phyloP scores from a whole-genome alignment of 2,329 filamentous ascomycete species.

The Mariannaea elegans region DNA sequence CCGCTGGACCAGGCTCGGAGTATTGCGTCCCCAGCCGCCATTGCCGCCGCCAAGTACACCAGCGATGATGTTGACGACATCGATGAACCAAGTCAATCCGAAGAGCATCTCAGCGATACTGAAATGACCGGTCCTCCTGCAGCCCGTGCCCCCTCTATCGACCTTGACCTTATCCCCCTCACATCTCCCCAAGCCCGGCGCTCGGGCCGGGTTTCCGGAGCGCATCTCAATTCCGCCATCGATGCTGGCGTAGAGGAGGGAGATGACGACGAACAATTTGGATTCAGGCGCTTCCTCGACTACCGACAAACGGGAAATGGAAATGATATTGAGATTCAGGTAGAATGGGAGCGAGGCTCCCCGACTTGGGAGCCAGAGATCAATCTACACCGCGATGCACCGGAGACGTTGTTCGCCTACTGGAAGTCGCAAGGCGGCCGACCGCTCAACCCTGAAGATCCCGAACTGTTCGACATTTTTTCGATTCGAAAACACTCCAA shows the following conservation, averaged over 20 bases:
- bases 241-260: constrained; percentile 12
- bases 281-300: constrained; percentile 34
- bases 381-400: constrained; percentile 45
- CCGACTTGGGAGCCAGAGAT: constrained; percentile 48
- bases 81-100: background rate
- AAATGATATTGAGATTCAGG: constrained; percentile 42
- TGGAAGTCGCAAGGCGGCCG: constrained; percentile 45
- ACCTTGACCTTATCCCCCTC: background rate
- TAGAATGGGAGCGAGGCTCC: constrained; percentile 44
- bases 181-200: constrained; percentile 12
- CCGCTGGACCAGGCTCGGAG: constrained; percentile 1
- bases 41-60: constrained; percentile 2
- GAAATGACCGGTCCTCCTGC: background rate
- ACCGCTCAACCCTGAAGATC: constrained; percentile 42
- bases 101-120: constrained; percentile 6
- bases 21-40: constrained; percentile 3
- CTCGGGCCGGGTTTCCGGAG: background rate
- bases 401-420: constrained; percentile 43
- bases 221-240: background rate
- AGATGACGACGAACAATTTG: constrained; percentile 22
- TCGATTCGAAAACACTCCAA: constrained; percentile 45
- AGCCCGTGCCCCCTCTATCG: background rate
- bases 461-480: constrained; percentile 45
- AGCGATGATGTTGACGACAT: background rate
- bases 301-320: constrained; percentile 43